These are phyloP conservation scores for Helenozyma baotianmanensis DNA, from an alignment of 805 yeast genomes.

Conservation along the genomic window DNA sequence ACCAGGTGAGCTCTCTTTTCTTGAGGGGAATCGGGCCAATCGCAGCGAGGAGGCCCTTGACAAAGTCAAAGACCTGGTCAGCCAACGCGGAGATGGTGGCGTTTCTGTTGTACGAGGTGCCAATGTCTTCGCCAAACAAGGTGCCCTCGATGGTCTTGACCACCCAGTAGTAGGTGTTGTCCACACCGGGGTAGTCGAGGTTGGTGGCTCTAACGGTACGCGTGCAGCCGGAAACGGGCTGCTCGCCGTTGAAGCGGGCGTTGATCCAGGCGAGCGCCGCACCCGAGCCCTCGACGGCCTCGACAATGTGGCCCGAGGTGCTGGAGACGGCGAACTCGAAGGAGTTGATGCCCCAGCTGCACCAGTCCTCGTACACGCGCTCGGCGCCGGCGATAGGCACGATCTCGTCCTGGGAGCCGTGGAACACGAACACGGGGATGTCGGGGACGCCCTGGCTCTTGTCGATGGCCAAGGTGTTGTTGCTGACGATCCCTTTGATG, in stretches of 20 bases:
- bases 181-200: conserved; percentile 12
- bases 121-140: conserved; percentile 2
- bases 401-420: conserved; percentile 19
- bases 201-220: conserved; percentile 8
- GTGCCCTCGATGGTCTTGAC: neutral
- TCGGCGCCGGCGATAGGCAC: conserved; percentile 18
- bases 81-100: conserved; percentile 1
- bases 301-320: conserved; percentile 24
- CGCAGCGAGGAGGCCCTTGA: conserved; percentile 1
- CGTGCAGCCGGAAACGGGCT: conserved; percentile 8
- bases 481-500: conserved; percentile 1
- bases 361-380: conserved; percentile 23
- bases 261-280: conserved; percentile 11
- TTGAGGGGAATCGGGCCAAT: conserved; percentile 2
- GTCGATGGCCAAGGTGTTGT: conserved; percentile 3
- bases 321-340: conserved; percentile 25
- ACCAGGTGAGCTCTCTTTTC: neutral
- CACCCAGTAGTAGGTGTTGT: conserved; percentile 3
- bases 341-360: conserved; percentile 23
- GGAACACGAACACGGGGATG: conserved; percentile 23
- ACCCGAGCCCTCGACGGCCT: conserved; percentile 10
- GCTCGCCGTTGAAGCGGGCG: conserved; percentile 8
- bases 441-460: conserved; percentile 13
- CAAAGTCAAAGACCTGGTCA: neutral
- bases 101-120: neutral